These are phyloP conservation scores for Cystobasidium pallidum DNA, from an alignment of 1,284 basidiomycete genomes.

Conservation along the genomic window DNA sequence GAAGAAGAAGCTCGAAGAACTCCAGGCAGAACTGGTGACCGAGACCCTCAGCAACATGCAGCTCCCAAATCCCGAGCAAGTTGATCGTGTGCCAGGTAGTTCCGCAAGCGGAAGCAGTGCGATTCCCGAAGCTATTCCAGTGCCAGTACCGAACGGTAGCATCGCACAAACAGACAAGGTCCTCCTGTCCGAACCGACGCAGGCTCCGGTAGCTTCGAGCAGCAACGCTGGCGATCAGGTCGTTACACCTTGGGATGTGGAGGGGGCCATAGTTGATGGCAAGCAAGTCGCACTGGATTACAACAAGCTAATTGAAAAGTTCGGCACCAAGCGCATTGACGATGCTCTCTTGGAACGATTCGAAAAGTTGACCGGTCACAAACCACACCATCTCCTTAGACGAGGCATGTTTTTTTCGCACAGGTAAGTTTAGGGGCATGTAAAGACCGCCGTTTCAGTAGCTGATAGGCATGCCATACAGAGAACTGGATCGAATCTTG, in stretches of 20 bases:
- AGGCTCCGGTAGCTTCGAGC: constrained; percentile 2
- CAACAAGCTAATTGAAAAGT: constrained; percentile 90
- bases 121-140: constrained; percentile 9
- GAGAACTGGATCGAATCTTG: constrained; percentile 90
- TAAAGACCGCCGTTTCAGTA: not conserved
- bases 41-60: constrained; percentile 25
- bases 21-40: not conserved
- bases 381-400: constrained; percentile 86
- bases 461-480: constrained; percentile 54
- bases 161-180: constrained; percentile 29
- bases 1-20: constrained; percentile 9
- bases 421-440: constrained; percentile 65
- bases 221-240: constrained; percentile 68
- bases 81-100: constrained; percentile 7
- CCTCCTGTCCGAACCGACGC: constrained; percentile 32
- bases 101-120: constrained; percentile 15
- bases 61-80: constrained; percentile 20
- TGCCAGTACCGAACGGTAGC: constrained; percentile 12
- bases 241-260: constrained; percentile 97
- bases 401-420: constrained; percentile 98
- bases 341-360: constrained; percentile 80
- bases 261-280: constrained; percentile 90
- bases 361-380: constrained; percentile 84
- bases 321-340: constrained; percentile 86
- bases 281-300: constrained; percentile 80